These are phyloP conservation scores for Claviceps maximensis DNA, from an alignment of 2,329 filamentous ascomycete species.

Conservation along the genomic window DNA sequence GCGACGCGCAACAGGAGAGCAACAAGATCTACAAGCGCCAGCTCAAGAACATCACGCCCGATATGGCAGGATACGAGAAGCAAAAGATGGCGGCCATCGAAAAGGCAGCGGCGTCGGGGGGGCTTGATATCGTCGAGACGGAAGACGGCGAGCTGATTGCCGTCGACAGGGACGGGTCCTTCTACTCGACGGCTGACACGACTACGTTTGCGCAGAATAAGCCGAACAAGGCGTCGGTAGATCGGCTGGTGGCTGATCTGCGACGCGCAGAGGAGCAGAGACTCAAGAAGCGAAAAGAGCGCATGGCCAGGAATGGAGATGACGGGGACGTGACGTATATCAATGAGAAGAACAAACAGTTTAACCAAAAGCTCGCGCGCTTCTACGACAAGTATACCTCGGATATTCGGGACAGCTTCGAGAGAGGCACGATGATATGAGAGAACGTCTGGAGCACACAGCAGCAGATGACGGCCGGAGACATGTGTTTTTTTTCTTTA, in stretches of 20 bases:
- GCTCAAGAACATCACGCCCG: conserved; percentile 59
- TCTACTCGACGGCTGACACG: conserved; percentile 80
- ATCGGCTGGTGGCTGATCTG: conserved; percentile 75
- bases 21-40: conserved; percentile 92
- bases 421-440: conserved; percentile 89
- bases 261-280: conserved; percentile 77
- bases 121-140: conserved; percentile 89
- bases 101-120: conserved; percentile 69
- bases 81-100: conserved; percentile 79
- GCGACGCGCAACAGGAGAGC: conserved; percentile 77
- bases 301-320: conserved; percentile 65
- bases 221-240: conserved; percentile 75
- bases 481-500: too few relatives aligned
- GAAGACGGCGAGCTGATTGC: conserved; percentile 88
- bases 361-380: conserved; percentile 89
- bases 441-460: background rate
- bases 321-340: conserved; percentile 94
- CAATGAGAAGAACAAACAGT: conserved; percentile 99
- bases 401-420: conserved; percentile 94
- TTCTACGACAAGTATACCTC: conserved; percentile 99
- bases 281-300: conserved; percentile 73
- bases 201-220: conserved; percentile 72
- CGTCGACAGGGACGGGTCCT: conserved; percentile 78
- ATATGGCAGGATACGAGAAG: conserved; percentile 73
- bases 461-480: too few relatives aligned